Evolutionary conservation across 805 yeast species (phyloP).

Genomic region (Saturnispora saitoi): DNA sequence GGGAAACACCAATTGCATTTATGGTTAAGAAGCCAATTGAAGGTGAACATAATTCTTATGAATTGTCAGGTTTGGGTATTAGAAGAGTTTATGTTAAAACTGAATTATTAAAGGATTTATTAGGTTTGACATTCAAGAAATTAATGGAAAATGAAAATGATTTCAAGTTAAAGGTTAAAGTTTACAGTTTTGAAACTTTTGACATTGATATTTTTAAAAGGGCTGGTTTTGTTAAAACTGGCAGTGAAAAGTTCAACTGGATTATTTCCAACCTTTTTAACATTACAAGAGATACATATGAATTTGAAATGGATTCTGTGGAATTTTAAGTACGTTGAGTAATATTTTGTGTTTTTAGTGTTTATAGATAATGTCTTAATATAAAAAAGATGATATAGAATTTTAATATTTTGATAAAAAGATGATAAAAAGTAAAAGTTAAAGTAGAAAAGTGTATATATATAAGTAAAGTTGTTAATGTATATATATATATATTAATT

Average conservation of each 20-base stretch:
- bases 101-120: conserved; percentile 54
- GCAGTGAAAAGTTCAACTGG: conserved; percentile 6
- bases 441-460: too few relatives aligned
- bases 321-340: conserved; percentile 8
- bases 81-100: conserved; percentile 59
- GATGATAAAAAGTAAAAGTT: too few relatives aligned
- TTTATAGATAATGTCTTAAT: too few relatives aligned
- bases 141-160: conserved; percentile 23
- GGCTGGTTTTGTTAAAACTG: conserved; percentile 35
- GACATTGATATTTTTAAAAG: conserved; percentile 31
- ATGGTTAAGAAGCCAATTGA: conserved; percentile 33
- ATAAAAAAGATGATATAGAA: too few relatives aligned
- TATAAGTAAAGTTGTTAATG: too few relatives aligned
- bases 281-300: conserved; percentile 17
- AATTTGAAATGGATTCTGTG: conserved; percentile 10
- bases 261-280: conserved; percentile 16
- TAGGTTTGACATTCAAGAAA: conserved; percentile 20
- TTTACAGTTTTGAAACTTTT: conserved; percentile 41
- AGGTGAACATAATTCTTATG: conserved; percentile 27
- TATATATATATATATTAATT: too few relatives aligned
- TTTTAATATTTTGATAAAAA: too few relatives aligned
- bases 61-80: conserved; percentile 51
- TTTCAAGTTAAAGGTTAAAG: conserved; percentile 21
- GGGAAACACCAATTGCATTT: conserved; percentile 66
- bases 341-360: neutral